phyloP scores from a whole-genome alignment of 331 rosid genomes.

The Quercus lobata region DNA sequence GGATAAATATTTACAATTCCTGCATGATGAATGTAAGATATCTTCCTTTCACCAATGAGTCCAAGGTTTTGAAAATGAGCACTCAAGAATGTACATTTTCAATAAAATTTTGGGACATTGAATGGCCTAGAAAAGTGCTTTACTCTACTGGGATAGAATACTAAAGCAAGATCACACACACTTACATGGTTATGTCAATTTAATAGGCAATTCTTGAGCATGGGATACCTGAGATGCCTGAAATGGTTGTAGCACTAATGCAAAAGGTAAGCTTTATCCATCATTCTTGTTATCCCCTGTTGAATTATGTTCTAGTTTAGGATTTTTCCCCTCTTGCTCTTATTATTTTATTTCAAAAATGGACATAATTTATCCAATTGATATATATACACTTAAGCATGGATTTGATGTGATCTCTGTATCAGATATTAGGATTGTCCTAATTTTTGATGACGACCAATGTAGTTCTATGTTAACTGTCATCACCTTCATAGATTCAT shows the following conservation, averaged over 20 bases:
- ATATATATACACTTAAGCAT: not conserved
- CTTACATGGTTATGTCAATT: slow-evolving; percentile 18
- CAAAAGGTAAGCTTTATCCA: slow-evolving; percentile 61
- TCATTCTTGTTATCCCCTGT: not conserved
- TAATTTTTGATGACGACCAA: too few species aligned
- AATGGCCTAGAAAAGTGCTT: not conserved
- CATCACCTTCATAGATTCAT: not conserved
- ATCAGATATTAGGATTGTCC: not conserved
- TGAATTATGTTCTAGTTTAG: not conserved
- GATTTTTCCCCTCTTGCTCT: not conserved
- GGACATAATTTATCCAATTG: not conserved
- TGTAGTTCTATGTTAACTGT: not conserved
- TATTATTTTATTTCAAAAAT: not conserved
- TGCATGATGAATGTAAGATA: slow-evolving; percentile 80
- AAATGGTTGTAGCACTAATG: slow-evolving; percentile 91
- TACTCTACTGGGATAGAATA: not conserved
- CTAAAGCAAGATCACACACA: not conserved
- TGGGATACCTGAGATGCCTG: slow-evolving; percentile 88
- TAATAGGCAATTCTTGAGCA: slow-evolving; percentile 79
- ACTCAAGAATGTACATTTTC: not conserved
- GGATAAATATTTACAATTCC: slow-evolving; percentile 90
- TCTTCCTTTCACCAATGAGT: slow-evolving; percentile 8
- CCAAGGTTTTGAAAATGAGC: not conserved
- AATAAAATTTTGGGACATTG: not conserved
- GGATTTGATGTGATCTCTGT: not conserved